Conservation (phyloP, 2,329 filamentous ascomycete species). For the Karstenula rhodostoma region DNA sequence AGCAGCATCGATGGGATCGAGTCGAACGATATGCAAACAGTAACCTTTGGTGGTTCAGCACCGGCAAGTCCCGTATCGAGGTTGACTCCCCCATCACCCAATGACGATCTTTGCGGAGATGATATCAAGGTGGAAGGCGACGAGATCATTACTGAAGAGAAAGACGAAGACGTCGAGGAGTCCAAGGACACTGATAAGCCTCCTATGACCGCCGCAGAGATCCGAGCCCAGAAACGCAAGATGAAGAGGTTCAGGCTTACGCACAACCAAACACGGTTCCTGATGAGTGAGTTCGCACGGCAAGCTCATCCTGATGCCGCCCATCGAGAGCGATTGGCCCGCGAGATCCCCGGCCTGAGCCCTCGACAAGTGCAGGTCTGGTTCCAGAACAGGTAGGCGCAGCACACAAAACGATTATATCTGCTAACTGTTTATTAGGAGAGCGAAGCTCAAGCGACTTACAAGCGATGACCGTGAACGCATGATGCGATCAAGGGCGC, state of each 20-base stretch:
- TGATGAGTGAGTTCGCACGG: constrained; percentile 96
- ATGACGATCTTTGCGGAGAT: constrained; percentile 45
- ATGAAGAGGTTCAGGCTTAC: constrained; percentile 88
- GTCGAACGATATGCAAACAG: constrained; percentile 42
- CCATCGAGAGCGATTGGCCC: constrained; percentile 83
- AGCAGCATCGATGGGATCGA: constrained; percentile 48
- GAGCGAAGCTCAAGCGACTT: constrained; percentile 68
- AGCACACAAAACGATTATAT: background rate
- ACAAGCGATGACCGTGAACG: constrained; percentile 68
- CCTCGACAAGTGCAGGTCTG: constrained; percentile 95
- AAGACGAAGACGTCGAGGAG: constrained; percentile 43
- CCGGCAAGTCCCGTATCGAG: constrained; percentile 57
- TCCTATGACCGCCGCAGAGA: constrained; percentile 56
- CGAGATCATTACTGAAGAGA: constrained; percentile 51
- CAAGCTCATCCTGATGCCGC: constrained; percentile 94
- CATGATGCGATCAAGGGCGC: constrained; percentile 66
- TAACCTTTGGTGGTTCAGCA: constrained; percentile 53
- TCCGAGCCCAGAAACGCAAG: constrained; percentile 60
- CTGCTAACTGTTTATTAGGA: constrained; percentile 50
- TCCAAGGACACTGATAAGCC: constrained; percentile 44
- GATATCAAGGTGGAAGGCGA: constrained; percentile 50
- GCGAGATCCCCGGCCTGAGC: constrained; percentile 90
- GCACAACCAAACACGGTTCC: constrained; percentile 94
- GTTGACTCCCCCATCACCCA: constrained; percentile 55
- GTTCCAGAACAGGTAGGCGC: constrained; percentile 91